Percentiles rank a stretch among this genome's conserved stretches.
These are phyloP conservation scores for Irpex lacteus DNA, from an alignment of 1,284 basidiomycete genomes.

Conservation along the genomic window DNA sequence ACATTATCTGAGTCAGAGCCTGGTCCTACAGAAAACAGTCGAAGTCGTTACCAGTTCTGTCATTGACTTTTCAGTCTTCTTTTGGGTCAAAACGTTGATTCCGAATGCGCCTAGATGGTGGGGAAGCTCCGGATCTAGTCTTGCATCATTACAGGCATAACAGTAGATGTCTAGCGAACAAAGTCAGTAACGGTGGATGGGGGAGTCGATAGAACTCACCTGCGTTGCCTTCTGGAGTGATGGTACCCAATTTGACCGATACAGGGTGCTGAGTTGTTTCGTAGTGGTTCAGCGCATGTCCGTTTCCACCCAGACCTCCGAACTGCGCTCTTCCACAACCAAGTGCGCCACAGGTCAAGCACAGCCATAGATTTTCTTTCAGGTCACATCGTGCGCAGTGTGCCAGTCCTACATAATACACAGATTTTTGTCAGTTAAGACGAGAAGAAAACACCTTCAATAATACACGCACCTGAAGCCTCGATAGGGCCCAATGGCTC, in stretches of 20 bases:
- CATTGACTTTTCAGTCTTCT: conserved; percentile 97
- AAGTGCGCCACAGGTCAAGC: conserved; percentile 91
- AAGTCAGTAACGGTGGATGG: not conserved
- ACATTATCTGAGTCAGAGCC: not conserved
- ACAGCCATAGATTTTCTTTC: conserved; percentile 93
- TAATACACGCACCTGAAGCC: conserved; percentile 41
- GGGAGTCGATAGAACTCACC: conserved; percentile 40
- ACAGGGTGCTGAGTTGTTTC: conserved; percentile 76
- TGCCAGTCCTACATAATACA: conserved; percentile 52
- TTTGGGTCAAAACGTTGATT: conserved; percentile 81
- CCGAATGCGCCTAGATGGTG: conserved; percentile 81
- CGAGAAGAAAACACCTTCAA: not conserved
- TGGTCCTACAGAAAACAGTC: not conserved
- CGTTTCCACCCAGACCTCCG: conserved; percentile 86
- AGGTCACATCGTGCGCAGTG: conserved; percentile 80
- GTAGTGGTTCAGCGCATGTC: conserved; percentile 87
- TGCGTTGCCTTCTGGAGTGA: conserved; percentile 91
- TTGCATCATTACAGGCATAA: conserved; percentile 89
- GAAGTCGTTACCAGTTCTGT: conserved; percentile 78
- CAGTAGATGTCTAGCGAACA: conserved; percentile 81
- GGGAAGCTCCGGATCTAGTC: conserved; percentile 77
- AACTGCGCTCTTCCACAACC: conserved; percentile 90
- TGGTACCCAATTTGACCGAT: conserved; percentile 94
- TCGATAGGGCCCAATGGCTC: conserved; percentile 48
- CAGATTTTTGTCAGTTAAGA: not conserved